Conservation (phyloP, 2,329 filamentous ascomycete genomes). For the Thermochaetoides dissita region DNA sequence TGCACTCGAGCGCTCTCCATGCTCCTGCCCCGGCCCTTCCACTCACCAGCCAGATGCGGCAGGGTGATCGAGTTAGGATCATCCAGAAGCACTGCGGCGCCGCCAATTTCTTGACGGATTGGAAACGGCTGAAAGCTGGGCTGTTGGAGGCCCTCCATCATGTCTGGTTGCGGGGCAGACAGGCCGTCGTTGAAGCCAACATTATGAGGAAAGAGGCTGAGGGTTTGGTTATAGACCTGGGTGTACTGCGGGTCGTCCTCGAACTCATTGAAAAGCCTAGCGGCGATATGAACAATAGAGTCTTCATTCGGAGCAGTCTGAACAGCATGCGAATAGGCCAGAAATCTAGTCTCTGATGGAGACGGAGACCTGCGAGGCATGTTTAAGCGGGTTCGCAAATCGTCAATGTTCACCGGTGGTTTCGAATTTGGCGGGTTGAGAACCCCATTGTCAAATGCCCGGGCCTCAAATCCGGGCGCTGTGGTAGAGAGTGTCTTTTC, state of each 20-base stretch:
- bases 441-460: constrained; percentile 2
- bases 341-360: background rate
- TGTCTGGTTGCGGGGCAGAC: constrained; percentile 3
- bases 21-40: constrained; percentile 3
- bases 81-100: constrained; percentile 3
- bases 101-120: background rate
- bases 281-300: background rate
- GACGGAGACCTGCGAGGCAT: background rate
- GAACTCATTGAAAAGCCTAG: background rate
- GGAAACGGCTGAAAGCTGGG: background rate
- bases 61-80: constrained; percentile 1
- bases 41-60: constrained; percentile 5
- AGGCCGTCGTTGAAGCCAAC: constrained; percentile 8
- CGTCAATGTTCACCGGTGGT: background rate
- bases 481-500: constrained; percentile 1
- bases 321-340: background rate
- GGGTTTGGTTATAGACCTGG: constrained; percentile 1
- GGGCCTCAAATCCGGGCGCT: background rate
- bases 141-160: constrained; percentile 1
- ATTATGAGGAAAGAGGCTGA: constrained; percentile 3
- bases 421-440: background rate
- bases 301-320: background rate
- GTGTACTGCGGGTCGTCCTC: background rate
- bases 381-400: background rate
- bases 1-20: constrained; percentile 2